Percentiles rank a stretch among this genome's conserved stretches.
Evolutionary conservation across 352 stramenopile genomes (phyloP).

Genomic region (Globisporangium cystogenes): DNA sequence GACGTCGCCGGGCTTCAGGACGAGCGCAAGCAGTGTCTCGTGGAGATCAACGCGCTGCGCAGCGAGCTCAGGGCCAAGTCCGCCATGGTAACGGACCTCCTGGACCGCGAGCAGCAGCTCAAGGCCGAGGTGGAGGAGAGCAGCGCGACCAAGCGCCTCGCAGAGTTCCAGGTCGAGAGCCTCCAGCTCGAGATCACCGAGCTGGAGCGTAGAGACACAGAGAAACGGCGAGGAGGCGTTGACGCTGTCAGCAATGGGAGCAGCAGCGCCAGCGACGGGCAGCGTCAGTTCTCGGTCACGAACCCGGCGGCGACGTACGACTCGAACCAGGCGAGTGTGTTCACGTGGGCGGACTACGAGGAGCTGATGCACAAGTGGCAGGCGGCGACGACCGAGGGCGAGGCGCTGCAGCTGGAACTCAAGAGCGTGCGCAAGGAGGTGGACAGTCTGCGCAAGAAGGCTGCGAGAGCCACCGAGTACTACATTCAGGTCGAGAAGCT

Average conservation of each 20-base stretch:
- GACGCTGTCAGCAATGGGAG: constrained; percentile 8
- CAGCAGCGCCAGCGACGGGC: constrained; percentile 1
- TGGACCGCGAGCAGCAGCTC: constrained; percentile 46
- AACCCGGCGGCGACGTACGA: constrained; percentile 55
- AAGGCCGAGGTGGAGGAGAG: constrained; percentile 28
- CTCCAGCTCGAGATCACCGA: constrained; percentile 26
- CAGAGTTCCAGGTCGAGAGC: constrained; percentile 27
- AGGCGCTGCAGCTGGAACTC: constrained; percentile 31
- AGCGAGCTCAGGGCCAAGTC: constrained; percentile 57
- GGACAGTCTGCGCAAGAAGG: constrained; percentile 37
- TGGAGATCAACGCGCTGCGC: constrained; percentile 51
- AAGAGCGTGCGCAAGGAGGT: constrained; percentile 59
- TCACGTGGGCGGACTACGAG: constrained; percentile 50
- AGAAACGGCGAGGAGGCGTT: constrained; percentile 4
- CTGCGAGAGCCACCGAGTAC: constrained; percentile 28
- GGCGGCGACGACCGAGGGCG: constrained; percentile 32
- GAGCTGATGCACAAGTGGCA: constrained; percentile 44
- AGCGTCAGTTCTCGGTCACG: constrained; percentile 13
- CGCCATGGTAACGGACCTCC: constrained; percentile 39
- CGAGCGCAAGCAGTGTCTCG: constrained; percentile 31
- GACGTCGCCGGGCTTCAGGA: constrained; percentile 38
- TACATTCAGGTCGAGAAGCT: constrained; percentile 39
- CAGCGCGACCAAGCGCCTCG: constrained; percentile 20
- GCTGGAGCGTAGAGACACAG: constrained; percentile 6
- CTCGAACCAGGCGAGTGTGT: constrained; percentile 46